These are phyloP conservation scores for Backusella tuberculispora DNA, from an alignment of 192 early-diverging fungal genomes.

Conservation along the genomic window DNA sequence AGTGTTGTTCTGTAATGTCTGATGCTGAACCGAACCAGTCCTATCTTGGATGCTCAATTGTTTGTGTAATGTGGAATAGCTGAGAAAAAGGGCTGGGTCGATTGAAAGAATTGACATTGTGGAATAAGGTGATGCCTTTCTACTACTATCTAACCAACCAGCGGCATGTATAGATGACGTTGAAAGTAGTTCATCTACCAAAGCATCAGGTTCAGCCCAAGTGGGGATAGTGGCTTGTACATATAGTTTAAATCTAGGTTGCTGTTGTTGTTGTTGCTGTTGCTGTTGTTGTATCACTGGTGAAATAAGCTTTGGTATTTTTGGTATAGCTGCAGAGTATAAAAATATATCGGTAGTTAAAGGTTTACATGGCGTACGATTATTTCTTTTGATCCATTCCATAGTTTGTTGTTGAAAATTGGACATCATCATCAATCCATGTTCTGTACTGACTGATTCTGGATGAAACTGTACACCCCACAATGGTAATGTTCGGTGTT, in stretches of 20 bases:
- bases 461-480: constrained; percentile 97
- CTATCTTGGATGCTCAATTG: constrained; percentile 17
- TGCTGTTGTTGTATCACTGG: neutral
- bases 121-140: constrained; percentile 36
- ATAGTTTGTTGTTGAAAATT: constrained; percentile 72
- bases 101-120: constrained; percentile 30
- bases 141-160: constrained; percentile 70
- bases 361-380: neutral
- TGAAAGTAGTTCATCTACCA: constrained; percentile 34
- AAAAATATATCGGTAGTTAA: neutral
- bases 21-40: neutral
- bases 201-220: constrained; percentile 30
- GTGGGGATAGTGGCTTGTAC: constrained; percentile 22
- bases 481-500: constrained; percentile 69
- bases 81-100: constrained; percentile 33
- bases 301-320: neutral
- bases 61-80: constrained; percentile 40
- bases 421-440: constrained; percentile 66
- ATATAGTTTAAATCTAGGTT: constrained; percentile 9
- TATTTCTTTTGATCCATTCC: constrained; percentile 43
- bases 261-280: neutral
- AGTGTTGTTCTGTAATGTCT: constrained; percentile 6
- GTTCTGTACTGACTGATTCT: constrained; percentile 89
- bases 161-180: neutral
- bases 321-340: neutral